These are phyloP conservation scores for Aciculosporium take DNA, from an alignment of 2,329 filamentous ascomycete species.

Conservation along the genomic window DNA sequence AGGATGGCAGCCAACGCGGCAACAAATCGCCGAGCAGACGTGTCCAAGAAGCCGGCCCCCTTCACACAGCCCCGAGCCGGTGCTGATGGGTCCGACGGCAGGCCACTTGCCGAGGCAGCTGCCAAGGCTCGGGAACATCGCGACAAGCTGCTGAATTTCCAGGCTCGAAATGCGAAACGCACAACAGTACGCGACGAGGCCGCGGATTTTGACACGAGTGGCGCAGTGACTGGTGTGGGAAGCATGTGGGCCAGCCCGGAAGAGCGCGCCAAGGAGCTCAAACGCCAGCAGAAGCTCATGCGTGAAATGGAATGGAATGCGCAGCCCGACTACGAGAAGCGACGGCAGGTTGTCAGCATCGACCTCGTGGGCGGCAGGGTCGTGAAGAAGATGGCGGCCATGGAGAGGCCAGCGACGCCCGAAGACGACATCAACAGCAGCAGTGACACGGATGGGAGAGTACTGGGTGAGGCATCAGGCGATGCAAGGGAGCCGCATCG, in stretches of 20 bases:
- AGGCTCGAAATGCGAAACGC: constrained; percentile 70
- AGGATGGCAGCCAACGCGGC: constrained; percentile 71
- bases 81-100: constrained; percentile 15
- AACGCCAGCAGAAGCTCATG: constrained; percentile 70
- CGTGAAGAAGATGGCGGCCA: constrained; percentile 53
- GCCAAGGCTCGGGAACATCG: constrained; percentile 62
- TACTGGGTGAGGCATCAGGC: constrained; percentile 20
- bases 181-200: constrained; percentile 83
- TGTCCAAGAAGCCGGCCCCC: constrained; percentile 44
- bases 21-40: constrained; percentile 50
- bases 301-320: constrained; percentile 79
- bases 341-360: constrained; percentile 69
- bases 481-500: constrained; percentile 15
- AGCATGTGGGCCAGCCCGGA: constrained; percentile 71
- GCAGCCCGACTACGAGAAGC: constrained; percentile 77
- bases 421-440: constrained; percentile 28
- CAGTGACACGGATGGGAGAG: constrained; percentile 16
- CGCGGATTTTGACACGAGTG: constrained; percentile 41
- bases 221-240: constrained; percentile 29
- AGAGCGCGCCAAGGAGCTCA: constrained; percentile 69
- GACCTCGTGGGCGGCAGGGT: constrained; percentile 68
- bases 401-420: constrained; percentile 43
- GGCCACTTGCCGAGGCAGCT: constrained; percentile 40
- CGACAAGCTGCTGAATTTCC: constrained; percentile 67
- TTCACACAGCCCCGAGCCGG: constrained; percentile 37